These are phyloP conservation scores for Chaetomium tenue DNA, from an alignment of 495 filamentous ascomycete species.

Conservation along the genomic window DNA sequence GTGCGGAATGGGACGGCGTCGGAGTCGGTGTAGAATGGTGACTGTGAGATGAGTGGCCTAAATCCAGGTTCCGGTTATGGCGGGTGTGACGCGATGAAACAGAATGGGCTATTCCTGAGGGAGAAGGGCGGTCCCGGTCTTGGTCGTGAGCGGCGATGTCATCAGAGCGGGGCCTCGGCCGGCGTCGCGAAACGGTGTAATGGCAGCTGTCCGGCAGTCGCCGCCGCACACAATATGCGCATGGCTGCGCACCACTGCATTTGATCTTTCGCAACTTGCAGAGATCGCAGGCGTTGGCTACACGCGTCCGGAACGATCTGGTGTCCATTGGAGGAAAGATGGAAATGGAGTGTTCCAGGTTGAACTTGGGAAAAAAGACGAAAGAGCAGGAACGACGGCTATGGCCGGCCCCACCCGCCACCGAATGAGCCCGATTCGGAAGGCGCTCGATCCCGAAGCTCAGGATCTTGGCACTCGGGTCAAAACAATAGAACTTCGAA, in stretches of 20 bases:
- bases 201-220: constrained; percentile 31
- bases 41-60: neutral
- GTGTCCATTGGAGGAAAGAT: constrained; percentile 25
- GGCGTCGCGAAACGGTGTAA: constrained; percentile 31
- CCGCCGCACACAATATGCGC: constrained; percentile 36
- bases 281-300: constrained; percentile 47
- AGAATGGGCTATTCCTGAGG: neutral
- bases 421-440: neutral
- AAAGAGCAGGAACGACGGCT: neutral
- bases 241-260: constrained; percentile 41
- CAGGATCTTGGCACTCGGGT: no score
- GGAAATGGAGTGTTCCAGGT: neutral
- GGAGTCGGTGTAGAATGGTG: constrained; percentile 4
- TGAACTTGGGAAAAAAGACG: neutral
- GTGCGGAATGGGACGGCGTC: neutral
- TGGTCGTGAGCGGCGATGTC: neutral
- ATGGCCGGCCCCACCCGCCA: constrained; percentile 8
- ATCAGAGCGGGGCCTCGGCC: constrained; percentile 20
- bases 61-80: neutral
- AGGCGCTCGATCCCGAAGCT: neutral
- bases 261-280: constrained; percentile 49
- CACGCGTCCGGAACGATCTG: constrained; percentile 32
- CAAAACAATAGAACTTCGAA: no score
- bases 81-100: neutral
- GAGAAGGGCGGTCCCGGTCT: neutral